Conservation (phyloP, 352 stramenopile genomes). For the Phytophthora quininea region DNA sequence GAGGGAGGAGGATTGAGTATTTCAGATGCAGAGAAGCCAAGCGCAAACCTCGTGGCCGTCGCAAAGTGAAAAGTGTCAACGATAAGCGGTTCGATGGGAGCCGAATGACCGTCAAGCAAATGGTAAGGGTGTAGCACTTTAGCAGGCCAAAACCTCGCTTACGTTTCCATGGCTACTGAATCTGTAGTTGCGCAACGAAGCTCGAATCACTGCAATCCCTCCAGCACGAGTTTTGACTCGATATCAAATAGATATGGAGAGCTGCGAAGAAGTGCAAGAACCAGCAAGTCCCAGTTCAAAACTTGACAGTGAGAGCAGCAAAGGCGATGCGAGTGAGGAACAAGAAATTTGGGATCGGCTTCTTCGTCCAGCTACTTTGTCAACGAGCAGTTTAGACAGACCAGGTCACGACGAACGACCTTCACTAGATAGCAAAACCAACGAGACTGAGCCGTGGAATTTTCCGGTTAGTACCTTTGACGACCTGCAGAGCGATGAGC, state of each 20-base stretch:
- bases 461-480: constrained; percentile 73
- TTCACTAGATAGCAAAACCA: constrained; percentile 2
- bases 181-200: constrained; percentile 45
- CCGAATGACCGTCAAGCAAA: constrained; percentile 69
- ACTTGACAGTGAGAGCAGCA: neutral
- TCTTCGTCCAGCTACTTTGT: constrained; percentile 21
- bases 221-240: constrained; percentile 41
- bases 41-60: neutral
- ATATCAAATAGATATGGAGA: constrained; percentile 66
- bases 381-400: too few relatives aligned
- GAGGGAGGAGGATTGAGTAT: constrained; percentile 53
- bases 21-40: constrained; percentile 17
- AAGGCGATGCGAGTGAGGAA: constrained; percentile 17
- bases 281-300: neutral
- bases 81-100: constrained; percentile 59
- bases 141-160: neutral
- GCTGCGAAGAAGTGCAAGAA: constrained; percentile 24
- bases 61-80: neutral
- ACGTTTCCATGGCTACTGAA: neutral
- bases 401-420: too few relatives aligned
- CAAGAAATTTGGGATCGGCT: constrained; percentile 35
- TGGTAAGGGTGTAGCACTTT: constrained; percentile 26
- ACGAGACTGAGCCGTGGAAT: constrained; percentile 56
- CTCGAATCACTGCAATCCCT: constrained; percentile 49
- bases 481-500: constrained; percentile 59